These are phyloP conservation scores for Colletotrichum sidae DNA, from an alignment of 2,329 filamentous ascomycete genomes.

Conservation along the genomic window DNA sequence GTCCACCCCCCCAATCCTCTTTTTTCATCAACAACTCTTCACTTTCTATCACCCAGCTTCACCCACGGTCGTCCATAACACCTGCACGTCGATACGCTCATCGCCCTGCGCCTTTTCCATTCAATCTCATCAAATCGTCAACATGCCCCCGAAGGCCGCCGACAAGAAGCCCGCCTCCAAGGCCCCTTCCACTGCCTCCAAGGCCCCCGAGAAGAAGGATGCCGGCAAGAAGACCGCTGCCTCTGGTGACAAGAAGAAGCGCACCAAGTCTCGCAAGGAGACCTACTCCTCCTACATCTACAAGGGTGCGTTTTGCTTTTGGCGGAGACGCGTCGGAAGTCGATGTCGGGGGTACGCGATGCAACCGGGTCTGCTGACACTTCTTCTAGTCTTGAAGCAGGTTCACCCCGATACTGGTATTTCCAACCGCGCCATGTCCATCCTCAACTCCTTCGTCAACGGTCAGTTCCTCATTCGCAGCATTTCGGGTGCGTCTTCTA, in stretches of 20 bases:
- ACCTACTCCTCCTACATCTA: constrained; percentile 99
- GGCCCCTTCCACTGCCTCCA: constrained; percentile 81
- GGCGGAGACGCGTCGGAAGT: constrained; percentile 1
- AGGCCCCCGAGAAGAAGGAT: constrained; percentile 95
- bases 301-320: constrained; percentile 77
- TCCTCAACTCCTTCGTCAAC: constrained; percentile 99
- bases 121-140: constrained; percentile 47
- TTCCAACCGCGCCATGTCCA: constrained; percentile 99
- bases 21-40: constrained; percentile 60
- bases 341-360: neutral
- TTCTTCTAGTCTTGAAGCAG: constrained; percentile 90
- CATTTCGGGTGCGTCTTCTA: constrained; percentile 37
- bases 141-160: constrained; percentile 98
- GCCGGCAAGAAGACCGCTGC: constrained; percentile 99
- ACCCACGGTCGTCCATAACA: constrained; percentile 42
- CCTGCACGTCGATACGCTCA: constrained; percentile 14
- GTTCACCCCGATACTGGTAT: constrained; percentile 99
- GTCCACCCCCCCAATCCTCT: constrained; percentile 62
- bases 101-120: constrained; percentile 24
- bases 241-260: constrained; percentile 99
- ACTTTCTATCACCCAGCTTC: constrained; percentile 48
- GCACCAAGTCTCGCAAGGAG: constrained; percentile 99
- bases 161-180: constrained; percentile 99
- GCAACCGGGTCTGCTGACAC: constrained; percentile 44
- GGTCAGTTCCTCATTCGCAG: constrained; percentile 61